Base-by-base conservation (phyloP, 352 stramenopile species). In the Thraustochytrium aureum region DNA sequence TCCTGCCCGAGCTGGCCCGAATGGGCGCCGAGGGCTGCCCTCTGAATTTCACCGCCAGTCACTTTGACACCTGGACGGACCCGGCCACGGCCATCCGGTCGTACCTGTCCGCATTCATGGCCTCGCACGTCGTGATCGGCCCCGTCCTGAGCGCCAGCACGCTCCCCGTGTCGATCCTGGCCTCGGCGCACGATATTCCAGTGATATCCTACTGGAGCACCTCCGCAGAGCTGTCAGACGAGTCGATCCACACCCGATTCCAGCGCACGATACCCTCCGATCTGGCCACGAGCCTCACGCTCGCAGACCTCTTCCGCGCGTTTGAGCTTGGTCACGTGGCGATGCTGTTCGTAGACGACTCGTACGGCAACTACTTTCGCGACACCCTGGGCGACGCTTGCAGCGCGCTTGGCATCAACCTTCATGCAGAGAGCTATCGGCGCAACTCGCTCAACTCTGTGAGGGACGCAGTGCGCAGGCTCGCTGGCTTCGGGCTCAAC, bases 271-370 rank as follows among this genome's bases (percentile, higher is more conserved):
- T 64, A 10, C 56, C 56, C 26, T 56, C 47, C 47, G 47, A 56
- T 56, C 47, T 22, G 47, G 47, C 47, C 47, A 56, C 47, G 17
- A 56, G 47, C 47, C 17, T 22, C 17, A 26, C 47, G 17, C 17
- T 56, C 47, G 47, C 47, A 26, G 17, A 17, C 47, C 47, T 56
- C 26, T 56, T 56, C 47, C 47, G 47, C 47, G 17, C 17, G 26
- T 56, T 22, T 26, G 38, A 69, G 1, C 54, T 81, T 30, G 39
- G 39, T 1, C 33, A 74, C 26, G 61, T 75, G 6, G 42, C 35
- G 32, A 81, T 82, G 73, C 47, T 82, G 0, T 82, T 74, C 33
- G 64, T 82, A 10, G 62, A 82, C 64, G 73, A 82, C 52, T 33
- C 62, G 22, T 82, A 82, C 52, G 73, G 73, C 64, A 45, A 82